A percentile compares a stretch with the other conserved stretches of the same genome.
These are phyloP conservation scores for Aureobasidium sp. DNA, from an alignment of 2,329 filamentous ascomycete genomes.

Conservation along the genomic window DNA sequence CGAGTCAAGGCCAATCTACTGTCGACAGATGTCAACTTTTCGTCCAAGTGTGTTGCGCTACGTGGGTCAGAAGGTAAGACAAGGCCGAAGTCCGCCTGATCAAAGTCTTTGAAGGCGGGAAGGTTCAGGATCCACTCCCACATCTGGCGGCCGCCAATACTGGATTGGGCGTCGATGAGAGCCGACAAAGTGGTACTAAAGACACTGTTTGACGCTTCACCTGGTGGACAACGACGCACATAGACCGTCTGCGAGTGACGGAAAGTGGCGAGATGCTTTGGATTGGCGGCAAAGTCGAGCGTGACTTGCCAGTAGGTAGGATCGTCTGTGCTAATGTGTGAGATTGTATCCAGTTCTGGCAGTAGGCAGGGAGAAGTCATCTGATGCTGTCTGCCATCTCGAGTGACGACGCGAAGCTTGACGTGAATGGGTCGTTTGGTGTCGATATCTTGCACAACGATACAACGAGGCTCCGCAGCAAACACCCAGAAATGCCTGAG, in stretches of 20 bases:
- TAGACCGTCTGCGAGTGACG: constrained; percentile 63
- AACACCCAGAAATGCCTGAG: constrained; percentile 97
- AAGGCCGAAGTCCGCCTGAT: constrained; percentile 56
- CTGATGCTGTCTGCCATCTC: constrained; percentile 23
- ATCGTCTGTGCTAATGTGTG: constrained; percentile 54
- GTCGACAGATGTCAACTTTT: constrained; percentile 60
- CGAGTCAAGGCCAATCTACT: constrained; percentile 56
- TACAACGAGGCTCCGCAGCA: constrained; percentile 79
- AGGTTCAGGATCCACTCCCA: constrained; percentile 72
- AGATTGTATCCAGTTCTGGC: constrained; percentile 58
- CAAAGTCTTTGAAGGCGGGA: constrained; percentile 42
- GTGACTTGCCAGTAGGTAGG: constrained; percentile 74
- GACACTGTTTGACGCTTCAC: constrained; percentile 44
- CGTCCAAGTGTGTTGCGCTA: constrained; percentile 44
- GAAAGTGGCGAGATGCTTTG: constrained; percentile 59
- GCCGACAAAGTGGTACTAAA: constrained; percentile 71
- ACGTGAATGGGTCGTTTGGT: constrained; percentile 64
- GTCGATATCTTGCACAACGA: constrained; percentile 80
- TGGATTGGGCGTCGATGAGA: constrained; percentile 53
- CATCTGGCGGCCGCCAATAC: constrained; percentile 34
- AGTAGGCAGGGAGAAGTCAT: constrained; percentile 52
- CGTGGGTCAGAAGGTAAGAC: constrained; percentile 33
- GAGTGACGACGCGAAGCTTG: constrained; percentile 21
- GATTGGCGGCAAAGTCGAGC: constrained; percentile 62
- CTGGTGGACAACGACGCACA: constrained; percentile 57